These are phyloP conservation scores for Bjerkandera adusta DNA, from an alignment of 1,284 basidiomycete genomes.

Conservation along the genomic window DNA sequence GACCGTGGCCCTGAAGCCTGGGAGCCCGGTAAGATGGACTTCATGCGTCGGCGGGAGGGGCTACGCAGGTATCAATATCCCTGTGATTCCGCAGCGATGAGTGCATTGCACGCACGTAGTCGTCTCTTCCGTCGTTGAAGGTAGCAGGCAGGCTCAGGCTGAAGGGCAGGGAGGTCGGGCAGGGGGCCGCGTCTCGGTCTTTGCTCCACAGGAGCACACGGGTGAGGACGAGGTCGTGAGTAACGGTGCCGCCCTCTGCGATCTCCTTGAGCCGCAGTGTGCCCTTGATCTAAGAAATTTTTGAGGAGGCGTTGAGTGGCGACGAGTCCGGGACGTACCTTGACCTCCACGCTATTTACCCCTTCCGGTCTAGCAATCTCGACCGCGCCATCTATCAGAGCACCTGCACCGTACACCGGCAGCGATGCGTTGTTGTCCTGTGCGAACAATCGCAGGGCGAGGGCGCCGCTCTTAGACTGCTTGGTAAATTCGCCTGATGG, in stretches of 20 bases:
- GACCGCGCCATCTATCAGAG: slow-evolving; percentile 53
- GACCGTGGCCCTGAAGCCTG: slow-evolving; percentile 51
- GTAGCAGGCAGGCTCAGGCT: slow-evolving; percentile 52
- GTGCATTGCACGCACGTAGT: slow-evolving; percentile 46
- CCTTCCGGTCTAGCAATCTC: slow-evolving; percentile 55
- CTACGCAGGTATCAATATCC: slow-evolving; percentile 15
- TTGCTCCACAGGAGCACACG: slow-evolving; percentile 56
- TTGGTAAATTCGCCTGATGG: slow-evolving; percentile 57
- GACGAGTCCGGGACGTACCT: slow-evolving; percentile 38
- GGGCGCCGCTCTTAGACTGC: slow-evolving; percentile 51
- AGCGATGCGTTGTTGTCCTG: slow-evolving; percentile 48
- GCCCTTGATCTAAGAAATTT: slow-evolving; percentile 51
- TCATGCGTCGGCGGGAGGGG: slow-evolving; percentile 65
- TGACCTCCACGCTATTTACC: slow-evolving; percentile 59
- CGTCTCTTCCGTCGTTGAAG: slow-evolving; percentile 52
- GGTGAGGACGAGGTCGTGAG: slow-evolving; percentile 49
- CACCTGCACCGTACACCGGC: slow-evolving; percentile 57
- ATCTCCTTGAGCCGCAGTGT: slow-evolving; percentile 57
- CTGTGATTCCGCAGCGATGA: background rate
- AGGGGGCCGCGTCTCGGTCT: slow-evolving; percentile 39
- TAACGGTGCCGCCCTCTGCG: slow-evolving; percentile 58
- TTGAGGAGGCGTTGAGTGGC: slow-evolving; percentile 4
- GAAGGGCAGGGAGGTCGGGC: slow-evolving; percentile 54
- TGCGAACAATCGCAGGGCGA: slow-evolving; percentile 47
- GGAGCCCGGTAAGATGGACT: slow-evolving; percentile 62